Conservation (phyloP, 2,329 filamentous ascomycete species). For the Xylaria sp. region DNA sequence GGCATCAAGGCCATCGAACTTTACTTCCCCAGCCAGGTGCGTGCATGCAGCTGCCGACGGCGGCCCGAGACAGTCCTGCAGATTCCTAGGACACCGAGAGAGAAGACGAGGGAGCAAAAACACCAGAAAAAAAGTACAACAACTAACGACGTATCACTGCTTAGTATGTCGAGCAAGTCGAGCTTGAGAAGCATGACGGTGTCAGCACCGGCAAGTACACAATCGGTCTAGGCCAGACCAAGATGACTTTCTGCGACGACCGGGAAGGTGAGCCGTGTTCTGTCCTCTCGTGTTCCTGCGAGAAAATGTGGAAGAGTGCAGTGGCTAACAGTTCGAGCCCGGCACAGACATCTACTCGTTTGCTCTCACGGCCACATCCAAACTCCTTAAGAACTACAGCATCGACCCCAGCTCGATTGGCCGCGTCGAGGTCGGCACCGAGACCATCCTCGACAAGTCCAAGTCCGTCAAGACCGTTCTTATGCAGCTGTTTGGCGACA, state of each 20-base stretch:
- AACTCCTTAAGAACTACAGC: slow-evolving; percentile 83
- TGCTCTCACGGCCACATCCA: slow-evolving; percentile 79
- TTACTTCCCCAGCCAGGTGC: slow-evolving; percentile 86
- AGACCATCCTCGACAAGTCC: slow-evolving; percentile 88
- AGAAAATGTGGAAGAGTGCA: not conserved
- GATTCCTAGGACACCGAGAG: not conserved
- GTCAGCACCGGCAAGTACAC: slow-evolving; percentile 86
- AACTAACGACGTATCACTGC: slow-evolving; percentile 40
- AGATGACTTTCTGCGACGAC: slow-evolving; percentile 93
- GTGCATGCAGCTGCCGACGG: slow-evolving; percentile 47
- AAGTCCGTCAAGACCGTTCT: slow-evolving; percentile 90
- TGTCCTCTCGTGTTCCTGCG: slow-evolving; percentile 1
- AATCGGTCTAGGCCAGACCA: slow-evolving; percentile 89
- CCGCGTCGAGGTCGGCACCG: slow-evolving; percentile 84
- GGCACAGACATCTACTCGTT: slow-evolving; percentile 85
- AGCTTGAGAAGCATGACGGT: slow-evolving; percentile 88
- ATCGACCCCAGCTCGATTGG: slow-evolving; percentile 82
- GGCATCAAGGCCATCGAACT: slow-evolving; percentile 94
- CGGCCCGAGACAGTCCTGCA: slow-evolving; percentile 12
- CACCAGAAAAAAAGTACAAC: not conserved
- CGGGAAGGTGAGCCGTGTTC: slow-evolving; percentile 73
- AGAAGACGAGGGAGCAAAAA: slow-evolving; percentile 31
- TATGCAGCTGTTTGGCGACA: slow-evolving; percentile 87
- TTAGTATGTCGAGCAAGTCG: slow-evolving; percentile 84
- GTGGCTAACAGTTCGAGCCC: slow-evolving; percentile 18